These are phyloP conservation scores for Cyclospora cayetanensis DNA, from an alignment of 169 alveolate species.

Conservation along the genomic window DNA sequence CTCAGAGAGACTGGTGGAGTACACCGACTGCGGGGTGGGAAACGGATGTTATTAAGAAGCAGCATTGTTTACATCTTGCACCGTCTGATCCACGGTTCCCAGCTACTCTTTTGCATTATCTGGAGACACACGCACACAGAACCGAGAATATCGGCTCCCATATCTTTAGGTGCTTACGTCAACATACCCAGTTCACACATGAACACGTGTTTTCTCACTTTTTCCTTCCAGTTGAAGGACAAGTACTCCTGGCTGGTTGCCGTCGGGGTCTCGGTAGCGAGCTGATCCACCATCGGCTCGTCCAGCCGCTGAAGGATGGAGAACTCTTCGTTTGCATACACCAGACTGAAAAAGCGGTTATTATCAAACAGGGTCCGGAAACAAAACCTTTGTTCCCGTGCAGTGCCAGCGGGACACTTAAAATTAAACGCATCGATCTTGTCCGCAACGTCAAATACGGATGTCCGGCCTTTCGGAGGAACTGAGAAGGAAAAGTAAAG, in stretches of 20 bases:
- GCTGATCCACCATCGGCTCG: neutral
- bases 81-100: no score
- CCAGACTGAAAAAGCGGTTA: conserved; percentile 58
- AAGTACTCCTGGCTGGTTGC: neutral
- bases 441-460: conserved; percentile 12
- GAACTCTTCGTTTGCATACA: conserved; percentile 70
- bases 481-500: neutral
- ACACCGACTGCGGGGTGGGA: no score
- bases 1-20: no score
- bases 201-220: conserved; percentile 21
- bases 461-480: neutral
- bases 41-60: no score
- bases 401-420: neutral
- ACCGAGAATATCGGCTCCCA: no score
- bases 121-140: no score
- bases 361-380: conserved; percentile 71
- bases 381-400: conserved; percentile 36
- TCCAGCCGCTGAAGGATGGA: conserved; percentile 5
- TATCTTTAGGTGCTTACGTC: no score
- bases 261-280: neutral
- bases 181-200: no score
- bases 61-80: no score
- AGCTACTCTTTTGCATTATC: no score
- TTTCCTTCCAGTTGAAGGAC: conserved; percentile 31
- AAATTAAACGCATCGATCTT: neutral